A percentile compares a stretch with the other conserved stretches of the same genome.
These are phyloP conservation scores for Annulohypoxylon bovei DNA, from an alignment of 495 filamentous ascomycete species.

Conservation along the genomic window DNA sequence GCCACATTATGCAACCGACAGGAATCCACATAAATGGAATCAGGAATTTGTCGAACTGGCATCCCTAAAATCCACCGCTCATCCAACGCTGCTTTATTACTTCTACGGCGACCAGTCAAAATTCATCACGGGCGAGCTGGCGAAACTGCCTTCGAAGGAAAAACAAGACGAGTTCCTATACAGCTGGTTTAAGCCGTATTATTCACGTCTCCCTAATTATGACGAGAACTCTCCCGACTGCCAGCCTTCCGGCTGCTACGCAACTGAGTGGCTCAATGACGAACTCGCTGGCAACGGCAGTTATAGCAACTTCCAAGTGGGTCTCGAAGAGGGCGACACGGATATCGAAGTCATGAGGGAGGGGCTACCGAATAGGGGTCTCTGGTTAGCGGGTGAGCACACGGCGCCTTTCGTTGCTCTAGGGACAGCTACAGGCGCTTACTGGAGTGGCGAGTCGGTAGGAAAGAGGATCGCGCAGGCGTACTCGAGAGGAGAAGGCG, in stretches of 20 bases:
- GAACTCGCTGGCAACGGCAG: constrained; percentile 87
- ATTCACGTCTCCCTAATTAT: constrained; percentile 77
- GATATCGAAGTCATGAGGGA: constrained; percentile 79
- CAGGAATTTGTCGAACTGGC: constrained; percentile 84
- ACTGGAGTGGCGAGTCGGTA: constrained; percentile 88
- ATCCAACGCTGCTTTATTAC: constrained; percentile 94
- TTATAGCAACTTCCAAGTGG: constrained; percentile 89
- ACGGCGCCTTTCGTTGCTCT: constrained; percentile 89
- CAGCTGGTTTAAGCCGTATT: constrained; percentile 78
- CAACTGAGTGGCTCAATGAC: constrained; percentile 85
- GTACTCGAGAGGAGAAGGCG: constrained; percentile 42
- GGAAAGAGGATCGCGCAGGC: constrained; percentile 67
- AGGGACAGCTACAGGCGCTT: constrained; percentile 89
- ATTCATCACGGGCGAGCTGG: constrained; percentile 55
- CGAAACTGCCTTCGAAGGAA: constrained; percentile 50
- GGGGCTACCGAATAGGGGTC: constrained; percentile 71
- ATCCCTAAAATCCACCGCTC: constrained; percentile 67
- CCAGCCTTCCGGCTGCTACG: constrained; percentile 68
- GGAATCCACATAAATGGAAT: constrained; percentile 75
- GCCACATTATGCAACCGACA: constrained; percentile 67
- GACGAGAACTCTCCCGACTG: constrained; percentile 62
- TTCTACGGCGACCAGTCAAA: constrained; percentile 73
- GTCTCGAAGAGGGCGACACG: constrained; percentile 71
- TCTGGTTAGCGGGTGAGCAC: constrained; percentile 97
- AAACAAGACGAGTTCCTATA: constrained; percentile 57